A percentile compares a stretch with the other conserved stretches of the same genome.
Evolutionary conservation across 2,329 filamentous ascomycete species (phyloP).

Genomic region (Fusarium austroafricanum): DNA sequence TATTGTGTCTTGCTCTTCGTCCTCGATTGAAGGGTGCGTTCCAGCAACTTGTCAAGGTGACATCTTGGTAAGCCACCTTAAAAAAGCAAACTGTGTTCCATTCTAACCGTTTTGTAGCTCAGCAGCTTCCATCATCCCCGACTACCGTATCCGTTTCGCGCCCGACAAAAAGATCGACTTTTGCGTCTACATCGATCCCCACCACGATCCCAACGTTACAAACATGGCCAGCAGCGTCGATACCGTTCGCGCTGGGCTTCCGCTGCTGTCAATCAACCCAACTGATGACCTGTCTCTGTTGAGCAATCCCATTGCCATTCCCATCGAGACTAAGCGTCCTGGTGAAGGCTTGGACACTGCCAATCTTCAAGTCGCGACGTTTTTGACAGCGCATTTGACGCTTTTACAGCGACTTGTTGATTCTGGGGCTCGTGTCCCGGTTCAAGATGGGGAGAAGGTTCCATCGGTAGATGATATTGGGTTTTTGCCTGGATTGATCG

Average conservation of each 20-base stretch:
- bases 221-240: background rate
- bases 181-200: conserved; percentile 2
- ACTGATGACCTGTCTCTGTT: background rate
- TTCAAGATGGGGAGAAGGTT: fast-evolving
- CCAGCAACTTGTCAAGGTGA: background rate
- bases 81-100: too few species aligned
- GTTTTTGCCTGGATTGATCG: conserved; percentile 9
- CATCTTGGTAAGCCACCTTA: background rate
- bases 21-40: background rate
- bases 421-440: background rate
- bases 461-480: background rate
- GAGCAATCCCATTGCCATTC: conserved; percentile 5
- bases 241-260: background rate
- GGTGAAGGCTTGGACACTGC: conserved; percentile 2
- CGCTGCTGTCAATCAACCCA: background rate
- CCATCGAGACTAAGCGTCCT: conserved; percentile 25
- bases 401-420: background rate
- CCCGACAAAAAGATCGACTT: conserved; percentile 25
- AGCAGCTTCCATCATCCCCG: background rate
- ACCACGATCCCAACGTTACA: background rate
- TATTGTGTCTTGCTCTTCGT: background rate
- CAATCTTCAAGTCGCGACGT: conserved; percentile 7
- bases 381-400: background rate
- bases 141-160: background rate
- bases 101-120: background rate